phyloP scores from a whole-genome alignment of 306 rosid genomes.

The Senna tora region DNA sequence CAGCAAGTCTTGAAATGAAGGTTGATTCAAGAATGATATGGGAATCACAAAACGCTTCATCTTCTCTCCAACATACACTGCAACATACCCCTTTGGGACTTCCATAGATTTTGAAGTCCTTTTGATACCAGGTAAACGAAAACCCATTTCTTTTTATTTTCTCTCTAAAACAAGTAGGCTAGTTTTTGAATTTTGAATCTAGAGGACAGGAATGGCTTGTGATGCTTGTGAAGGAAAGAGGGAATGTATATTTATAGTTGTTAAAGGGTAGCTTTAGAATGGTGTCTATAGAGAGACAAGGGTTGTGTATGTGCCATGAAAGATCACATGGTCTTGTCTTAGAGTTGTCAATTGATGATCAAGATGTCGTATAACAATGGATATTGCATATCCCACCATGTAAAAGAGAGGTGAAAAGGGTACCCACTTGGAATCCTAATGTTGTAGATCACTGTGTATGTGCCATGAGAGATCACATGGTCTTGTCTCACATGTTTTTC shows the following conservation, averaged over 20 bases:
- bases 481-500: too few species aligned
- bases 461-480: too few species aligned
- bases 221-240: constrained; percentile 16
- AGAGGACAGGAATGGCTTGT: constrained; percentile 9
- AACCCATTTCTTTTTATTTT: constrained; percentile 4
- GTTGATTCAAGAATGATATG: constrained; percentile 44
- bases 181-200: neutral
- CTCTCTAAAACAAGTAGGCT: neutral
- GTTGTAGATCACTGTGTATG: too few species aligned
- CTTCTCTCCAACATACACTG: constrained; percentile 56
- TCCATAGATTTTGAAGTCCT: constrained; percentile 26
- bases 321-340: too few species aligned
- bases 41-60: constrained; percentile 55
- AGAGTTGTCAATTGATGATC: too few species aligned
- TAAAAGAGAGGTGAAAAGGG: too few species aligned
- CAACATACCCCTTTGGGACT: constrained; percentile 54
- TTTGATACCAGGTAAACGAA: too few species aligned
- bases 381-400: too few species aligned
- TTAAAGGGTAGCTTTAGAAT: neutral
- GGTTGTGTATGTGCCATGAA: neutral
- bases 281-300: neutral
- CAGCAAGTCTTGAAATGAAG: constrained; percentile 48
- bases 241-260: constrained; percentile 26
- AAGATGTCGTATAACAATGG: too few species aligned
- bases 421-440: too few species aligned